Conservation (phyloP, 1,284 basidiomycete genomes). For the Erythrobasidium hasegawianum region DNA sequence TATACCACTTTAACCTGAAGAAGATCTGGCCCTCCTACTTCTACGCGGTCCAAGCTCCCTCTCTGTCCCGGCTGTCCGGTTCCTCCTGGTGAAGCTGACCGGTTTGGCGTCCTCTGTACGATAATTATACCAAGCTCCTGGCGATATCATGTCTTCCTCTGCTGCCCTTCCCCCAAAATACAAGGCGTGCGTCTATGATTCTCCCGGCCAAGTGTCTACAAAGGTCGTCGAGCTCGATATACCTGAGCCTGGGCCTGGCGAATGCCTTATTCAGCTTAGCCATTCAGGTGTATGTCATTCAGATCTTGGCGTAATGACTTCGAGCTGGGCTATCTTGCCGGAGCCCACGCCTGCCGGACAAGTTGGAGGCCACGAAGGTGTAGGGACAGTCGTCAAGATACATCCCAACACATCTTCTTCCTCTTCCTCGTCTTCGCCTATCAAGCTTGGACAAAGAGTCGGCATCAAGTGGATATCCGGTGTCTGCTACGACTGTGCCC, state of each 20-base stretch:
- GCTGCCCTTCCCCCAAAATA: slow-evolving; percentile 9
- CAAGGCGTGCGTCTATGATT: slow-evolving; percentile 28
- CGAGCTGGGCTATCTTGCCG: slow-evolving; percentile 27
- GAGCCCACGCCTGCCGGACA: slow-evolving; percentile 18
- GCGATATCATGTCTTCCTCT: no score
- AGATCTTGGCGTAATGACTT: slow-evolving; percentile 30
- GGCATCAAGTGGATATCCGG: slow-evolving; percentile 30
- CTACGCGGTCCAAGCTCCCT: no score
- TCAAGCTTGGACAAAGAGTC: slow-evolving; percentile 29
- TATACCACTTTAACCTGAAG: no score
- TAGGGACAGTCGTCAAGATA: slow-evolving; percentile 27
- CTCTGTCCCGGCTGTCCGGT: no score
- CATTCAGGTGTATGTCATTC: slow-evolving; percentile 30
- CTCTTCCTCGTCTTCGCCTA: no score
- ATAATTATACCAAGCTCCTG: no score
- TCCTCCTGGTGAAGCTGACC: no score
- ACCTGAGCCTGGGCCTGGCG: slow-evolving; percentile 26
- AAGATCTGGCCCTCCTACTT: no score
- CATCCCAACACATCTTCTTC: slow-evolving; percentile 16
- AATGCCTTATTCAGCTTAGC: slow-evolving; percentile 17
- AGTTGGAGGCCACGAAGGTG: slow-evolving; percentile 24
- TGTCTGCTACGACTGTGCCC: slow-evolving; percentile 18
- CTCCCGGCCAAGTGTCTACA: slow-evolving; percentile 26
- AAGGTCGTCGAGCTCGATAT: slow-evolving; percentile 28
- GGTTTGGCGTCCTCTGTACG: no score